Percentiles rank a stretch among this genome's conserved stretches.
phyloP scores from a whole-genome alignment of 1,139 yeast species.

The Blastobotrys aristatus region DNA sequence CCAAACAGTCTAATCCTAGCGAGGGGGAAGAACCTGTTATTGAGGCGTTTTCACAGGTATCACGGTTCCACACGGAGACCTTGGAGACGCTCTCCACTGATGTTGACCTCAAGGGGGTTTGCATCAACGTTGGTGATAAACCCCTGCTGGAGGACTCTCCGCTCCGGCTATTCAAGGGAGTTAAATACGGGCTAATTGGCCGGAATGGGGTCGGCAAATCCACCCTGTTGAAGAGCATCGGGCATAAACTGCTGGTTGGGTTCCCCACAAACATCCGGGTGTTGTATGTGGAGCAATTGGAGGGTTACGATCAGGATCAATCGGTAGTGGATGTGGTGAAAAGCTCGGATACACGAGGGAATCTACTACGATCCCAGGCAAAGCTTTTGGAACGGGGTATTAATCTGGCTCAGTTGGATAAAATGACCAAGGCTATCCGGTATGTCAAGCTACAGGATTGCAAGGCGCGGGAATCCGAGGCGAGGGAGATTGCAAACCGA shows the following conservation, averaged over 20 bases:
- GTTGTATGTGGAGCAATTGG: constrained; percentile 15
- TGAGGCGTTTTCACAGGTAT: constrained; percentile 12
- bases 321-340: constrained; percentile 6
- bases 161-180: constrained; percentile 9
- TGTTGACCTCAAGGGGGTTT: constrained; percentile 10
- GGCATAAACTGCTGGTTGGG: constrained; percentile 8
- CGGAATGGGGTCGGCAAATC: constrained; percentile 99
- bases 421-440: constrained; percentile 1
- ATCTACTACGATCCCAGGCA: not conserved
- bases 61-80: constrained; percentile 14
- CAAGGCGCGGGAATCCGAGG: constrained; percentile 1
- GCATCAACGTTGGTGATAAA: constrained; percentile 9
- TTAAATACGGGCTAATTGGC: constrained; percentile 76
- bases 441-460: constrained; percentile 1
- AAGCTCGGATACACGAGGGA: constrained; percentile 5
- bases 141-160: constrained; percentile 7
- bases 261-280: constrained; percentile 11
- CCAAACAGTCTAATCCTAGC: not conserved
- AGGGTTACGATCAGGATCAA: not conserved
- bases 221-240: constrained; percentile 64
- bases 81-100: constrained; percentile 12
- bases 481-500: constrained; percentile 10
- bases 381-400: constrained; percentile 1
- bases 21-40: not conserved
- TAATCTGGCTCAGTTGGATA: not conserved